Base-by-base conservation (phyloP, 495 filamentous ascomycete genomes). In the Jackrogersella multiformis region DNA sequence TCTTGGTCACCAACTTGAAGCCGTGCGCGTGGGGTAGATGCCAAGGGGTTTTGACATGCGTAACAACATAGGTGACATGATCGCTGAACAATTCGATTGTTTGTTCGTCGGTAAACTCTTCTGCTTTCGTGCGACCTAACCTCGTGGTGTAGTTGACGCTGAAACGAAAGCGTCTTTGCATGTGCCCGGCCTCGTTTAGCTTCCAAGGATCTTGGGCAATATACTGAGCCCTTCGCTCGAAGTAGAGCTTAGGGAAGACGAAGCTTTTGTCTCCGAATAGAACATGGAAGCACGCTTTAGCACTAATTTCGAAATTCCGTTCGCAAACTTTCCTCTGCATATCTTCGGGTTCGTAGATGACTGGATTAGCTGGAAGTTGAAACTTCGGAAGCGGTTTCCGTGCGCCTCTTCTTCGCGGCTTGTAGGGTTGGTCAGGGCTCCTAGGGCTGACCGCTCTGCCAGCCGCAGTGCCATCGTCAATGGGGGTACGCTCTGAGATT, bases 231-330 rank as follows among this genome's bases (percentile, higher is more conserved):
- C 88, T 86, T 53, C 92, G 86, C 76, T 96, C 92, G 69, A 92
- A 89, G 70, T 97, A 93, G 18, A 98, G 82, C 65, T 92, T 88
- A 70, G 96, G 94, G 83, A 96, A 98, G 32, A 99, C 88, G 39
- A 92, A 89, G 78, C 91, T 94, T 76, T 92, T 96, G 74, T 99
- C 95, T 26, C 95, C 95, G 71, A 97, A 98, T 56, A 99, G 84
- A 8, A 97, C 90, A 71, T 98, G 95, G 77, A 97, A 98, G 30
- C 97, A 84, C 1, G 93, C 92, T 75, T 98, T 97, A 13, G 95
- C 87, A 64, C 90, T 94, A 52, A 98, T 84, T 59, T 95, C 89
- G 68, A 96, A 94, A 42, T 90, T 82, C 61, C 89, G 87, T 73
- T 97, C 92, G 1, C 90, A 84, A 23, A 89, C 78, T 58, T 84